A percentile compares a stretch with the other conserved stretches of the same genome.
phyloP scores from a whole-genome alignment of 768 basidiomycete species.

The Hysterangium stoloniferum region DNA sequence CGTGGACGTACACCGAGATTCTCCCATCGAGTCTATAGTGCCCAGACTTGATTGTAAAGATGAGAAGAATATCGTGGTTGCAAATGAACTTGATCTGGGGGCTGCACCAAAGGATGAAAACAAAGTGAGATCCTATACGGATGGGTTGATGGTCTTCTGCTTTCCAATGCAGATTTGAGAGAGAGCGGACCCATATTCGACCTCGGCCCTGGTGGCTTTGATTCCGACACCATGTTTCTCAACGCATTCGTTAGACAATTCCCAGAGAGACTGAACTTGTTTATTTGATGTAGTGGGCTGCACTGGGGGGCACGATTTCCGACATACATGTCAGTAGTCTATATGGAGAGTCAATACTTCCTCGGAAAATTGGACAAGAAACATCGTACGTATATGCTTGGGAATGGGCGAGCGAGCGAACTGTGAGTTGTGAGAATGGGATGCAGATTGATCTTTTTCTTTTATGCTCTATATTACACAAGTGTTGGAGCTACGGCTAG shows the following conservation, averaged over 20 bases:
- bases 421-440: too few species aligned
- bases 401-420: too few species aligned
- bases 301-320: conserved; percentile 13
- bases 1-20: not conserved
- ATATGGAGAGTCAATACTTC: too few species aligned
- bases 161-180: conserved; percentile 13
- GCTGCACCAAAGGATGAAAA: conserved; percentile 14
- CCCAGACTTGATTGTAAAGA: conserved; percentile 17
- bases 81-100: conserved; percentile 26
- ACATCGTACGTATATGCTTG: too few species aligned
- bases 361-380: too few species aligned
- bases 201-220: conserved; percentile 10
- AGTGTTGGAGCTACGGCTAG: too few species aligned
- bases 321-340: too few species aligned
- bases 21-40: conserved; percentile 19
- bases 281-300: conserved; percentile 16
- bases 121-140: conserved; percentile 12
- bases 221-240: conserved; percentile 6
- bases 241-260: conserved; percentile 14
- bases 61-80: conserved; percentile 25
- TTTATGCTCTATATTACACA: too few species aligned
- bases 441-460: too few species aligned
- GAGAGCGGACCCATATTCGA: conserved; percentile 13
- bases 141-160: conserved; percentile 7
- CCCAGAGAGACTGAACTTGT: conserved; percentile 14